phyloP scores from a whole-genome alignment of 139 green algal species.

The Dunaliella sp. region DNA sequence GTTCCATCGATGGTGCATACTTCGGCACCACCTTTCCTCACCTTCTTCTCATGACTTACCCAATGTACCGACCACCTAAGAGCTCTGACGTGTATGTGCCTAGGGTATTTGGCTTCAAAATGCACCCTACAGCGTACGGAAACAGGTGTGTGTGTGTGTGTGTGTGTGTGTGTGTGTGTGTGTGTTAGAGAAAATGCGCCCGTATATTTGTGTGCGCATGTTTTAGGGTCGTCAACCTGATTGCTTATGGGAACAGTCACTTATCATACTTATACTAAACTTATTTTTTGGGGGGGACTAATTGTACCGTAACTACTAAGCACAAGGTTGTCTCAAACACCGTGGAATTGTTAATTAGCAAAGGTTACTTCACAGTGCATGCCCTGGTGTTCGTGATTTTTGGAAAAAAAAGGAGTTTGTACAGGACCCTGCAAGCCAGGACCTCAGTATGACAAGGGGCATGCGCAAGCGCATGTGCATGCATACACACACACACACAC shows the following conservation, averaged over 20 bases:
- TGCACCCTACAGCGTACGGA: constrained; percentile 62
- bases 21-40: constrained; percentile 97
- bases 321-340: too few relatives aligned
- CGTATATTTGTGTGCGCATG: constrained; percentile 1
- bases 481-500: neutral
- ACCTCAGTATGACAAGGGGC: neutral
- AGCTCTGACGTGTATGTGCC: constrained; percentile 71
- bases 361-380: too few relatives aligned
- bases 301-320: too few relatives aligned
- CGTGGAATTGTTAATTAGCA: too few relatives aligned
- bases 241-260: too few relatives aligned
- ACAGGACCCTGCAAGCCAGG: neutral
- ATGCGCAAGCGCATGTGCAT: neutral
- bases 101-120: constrained; percentile 94
- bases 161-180: neutral
- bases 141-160: constrained; percentile 10
- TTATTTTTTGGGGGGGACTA: too few relatives aligned
- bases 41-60: constrained; percentile 93
- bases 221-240: too few relatives aligned
- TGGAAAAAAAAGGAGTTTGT: neutral
- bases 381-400: too few relatives aligned
- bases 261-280: too few relatives aligned
- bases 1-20: constrained; percentile 86
- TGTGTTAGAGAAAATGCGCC: constrained; percentile 76
- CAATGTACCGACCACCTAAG: constrained; percentile 63